These are phyloP conservation scores for Obelidium mucronatum DNA, from an alignment of 192 early-diverging fungal species.

Conservation along the genomic window DNA sequence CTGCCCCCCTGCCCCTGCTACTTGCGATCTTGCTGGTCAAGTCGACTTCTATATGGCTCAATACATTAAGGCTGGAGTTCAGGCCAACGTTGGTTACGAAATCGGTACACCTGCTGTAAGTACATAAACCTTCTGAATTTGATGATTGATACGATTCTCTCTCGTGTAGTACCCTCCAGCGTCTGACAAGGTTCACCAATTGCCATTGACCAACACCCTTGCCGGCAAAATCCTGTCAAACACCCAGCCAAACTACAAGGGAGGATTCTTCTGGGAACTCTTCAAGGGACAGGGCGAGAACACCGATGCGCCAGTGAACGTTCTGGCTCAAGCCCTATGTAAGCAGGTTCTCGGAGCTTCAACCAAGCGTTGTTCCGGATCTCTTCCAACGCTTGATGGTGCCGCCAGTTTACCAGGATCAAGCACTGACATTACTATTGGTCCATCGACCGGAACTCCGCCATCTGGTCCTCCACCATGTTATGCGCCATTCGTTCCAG, in stretches of 20 bases:
- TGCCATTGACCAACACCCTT: conserved; percentile 8
- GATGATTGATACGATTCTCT: too few species aligned
- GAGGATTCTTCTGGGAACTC: conserved; percentile 16
- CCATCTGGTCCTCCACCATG: conserved; percentile 13
- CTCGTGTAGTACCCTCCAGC: conserved; percentile 15
- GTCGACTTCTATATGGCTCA: conserved; percentile 28
- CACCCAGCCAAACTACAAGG: conserved; percentile 32
- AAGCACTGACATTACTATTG: not conserved
- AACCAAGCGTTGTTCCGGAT: conserved; percentile 26
- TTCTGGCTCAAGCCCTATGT: conserved; percentile 22
- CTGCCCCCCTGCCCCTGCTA: conserved; percentile 20
- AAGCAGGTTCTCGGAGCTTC: conserved; percentile 13
- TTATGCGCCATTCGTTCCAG: not conserved
- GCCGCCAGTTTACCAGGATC: not conserved
- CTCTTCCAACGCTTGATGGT: not conserved
- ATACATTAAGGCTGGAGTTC: conserved; percentile 1
- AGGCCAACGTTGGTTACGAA: conserved; percentile 28
- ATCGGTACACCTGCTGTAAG: conserved; percentile 16
- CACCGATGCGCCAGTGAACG: conserved; percentile 1
- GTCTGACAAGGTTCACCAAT: not conserved
- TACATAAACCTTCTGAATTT: too few species aligned
- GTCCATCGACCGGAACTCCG: not conserved
- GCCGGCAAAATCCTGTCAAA: not conserved
- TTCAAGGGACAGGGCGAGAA: conserved; percentile 11
- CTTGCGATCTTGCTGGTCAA: conserved; percentile 20